These are phyloP conservation scores for Aspergillus sparsus DNA, from an alignment of 495 filamentous ascomycete genomes.

Conservation along the genomic window DNA sequence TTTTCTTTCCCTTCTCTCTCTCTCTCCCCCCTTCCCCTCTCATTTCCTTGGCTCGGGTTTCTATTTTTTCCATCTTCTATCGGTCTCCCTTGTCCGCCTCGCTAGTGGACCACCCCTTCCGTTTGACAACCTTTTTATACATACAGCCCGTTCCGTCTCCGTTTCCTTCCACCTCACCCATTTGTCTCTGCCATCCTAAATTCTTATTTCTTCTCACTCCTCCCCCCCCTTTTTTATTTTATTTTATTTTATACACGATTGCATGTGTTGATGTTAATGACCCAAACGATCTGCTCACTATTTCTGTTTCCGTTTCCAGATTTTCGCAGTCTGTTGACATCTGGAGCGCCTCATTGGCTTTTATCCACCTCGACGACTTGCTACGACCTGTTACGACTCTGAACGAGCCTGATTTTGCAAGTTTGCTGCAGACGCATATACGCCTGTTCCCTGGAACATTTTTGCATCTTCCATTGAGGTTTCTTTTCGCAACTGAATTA, in stretches of 20 bases:
- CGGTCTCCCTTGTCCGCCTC: conserved; percentile 29
- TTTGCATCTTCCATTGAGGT: too few relatives aligned
- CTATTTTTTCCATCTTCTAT: conserved; percentile 42
- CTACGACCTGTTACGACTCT: conserved; percentile 33
- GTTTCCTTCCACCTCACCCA: conserved; percentile 13
- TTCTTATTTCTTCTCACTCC: conserved; percentile 10
- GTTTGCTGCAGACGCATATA: conserved; percentile 12
- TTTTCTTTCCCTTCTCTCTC: conserved; percentile 22
- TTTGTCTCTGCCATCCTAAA: conserved; percentile 9
- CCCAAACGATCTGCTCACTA: conserved; percentile 26
- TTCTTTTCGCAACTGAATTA: neutral
- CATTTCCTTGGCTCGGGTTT: conserved; percentile 24
- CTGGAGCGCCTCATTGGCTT: conserved; percentile 10
- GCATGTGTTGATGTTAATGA: conserved; percentile 28
- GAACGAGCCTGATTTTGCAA: conserved; percentile 22
- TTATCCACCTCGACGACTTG: conserved; percentile 23
- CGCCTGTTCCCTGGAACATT: too few relatives aligned
- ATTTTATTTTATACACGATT: conserved; percentile 22
- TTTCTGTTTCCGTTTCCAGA: conserved; percentile 18
- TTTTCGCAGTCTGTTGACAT: conserved; percentile 13
- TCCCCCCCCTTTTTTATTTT: conserved; percentile 20
- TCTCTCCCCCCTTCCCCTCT: conserved; percentile 26
- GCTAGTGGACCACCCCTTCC: conserved; percentile 31
- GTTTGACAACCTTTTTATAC: conserved; percentile 32
- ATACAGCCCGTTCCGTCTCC: conserved; percentile 27